Conservation (phyloP, 208 protist species). For the Crithidia brevicula region DNA sequence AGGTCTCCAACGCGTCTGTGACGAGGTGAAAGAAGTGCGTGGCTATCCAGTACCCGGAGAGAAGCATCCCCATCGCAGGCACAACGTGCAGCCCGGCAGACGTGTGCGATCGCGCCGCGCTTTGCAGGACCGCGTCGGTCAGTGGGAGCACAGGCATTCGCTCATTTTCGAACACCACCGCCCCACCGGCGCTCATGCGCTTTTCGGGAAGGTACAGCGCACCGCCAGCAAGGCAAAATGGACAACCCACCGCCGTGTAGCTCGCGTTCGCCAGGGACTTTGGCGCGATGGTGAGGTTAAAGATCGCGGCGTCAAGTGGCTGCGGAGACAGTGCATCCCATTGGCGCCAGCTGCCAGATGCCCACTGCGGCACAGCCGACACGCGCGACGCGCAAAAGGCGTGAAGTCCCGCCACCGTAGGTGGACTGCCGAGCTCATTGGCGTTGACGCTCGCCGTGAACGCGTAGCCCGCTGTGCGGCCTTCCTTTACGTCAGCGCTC, state of each 20-base stretch:
- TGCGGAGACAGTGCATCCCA: not conserved
- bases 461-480: not conserved
- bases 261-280: slow-evolving; percentile 11
- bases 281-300: slow-evolving; percentile 7
- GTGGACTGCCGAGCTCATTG: too few relatives aligned
- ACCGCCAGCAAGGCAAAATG: slow-evolving; percentile 22
- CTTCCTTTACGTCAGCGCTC: not conserved
- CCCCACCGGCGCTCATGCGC: slow-evolving; percentile 16
- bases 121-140: slow-evolving; percentile 11
- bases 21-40: slow-evolving; percentile 40
- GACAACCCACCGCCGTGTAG: slow-evolving; percentile 27
- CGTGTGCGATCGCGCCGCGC: not conserved
- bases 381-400: slow-evolving; percentile 25
- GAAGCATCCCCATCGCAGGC: slow-evolving; percentile 32
- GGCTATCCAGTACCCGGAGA: slow-evolving; percentile 25
- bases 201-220: slow-evolving; percentile 19
- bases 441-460: not conserved
- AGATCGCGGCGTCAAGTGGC: not conserved
- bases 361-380: slow-evolving; percentile 16
- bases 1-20: slow-evolving; percentile 32
- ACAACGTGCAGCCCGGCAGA: slow-evolving; percentile 16
- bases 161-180: slow-evolving; percentile 10
- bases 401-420: slow-evolving; percentile 17
- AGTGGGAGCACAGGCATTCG: slow-evolving; percentile 16
- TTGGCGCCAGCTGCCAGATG: slow-evolving; percentile 6